Evolutionary conservation across 768 basidiomycete species (phyloP).

Genomic region (Multifurca ochricompacta): DNA sequence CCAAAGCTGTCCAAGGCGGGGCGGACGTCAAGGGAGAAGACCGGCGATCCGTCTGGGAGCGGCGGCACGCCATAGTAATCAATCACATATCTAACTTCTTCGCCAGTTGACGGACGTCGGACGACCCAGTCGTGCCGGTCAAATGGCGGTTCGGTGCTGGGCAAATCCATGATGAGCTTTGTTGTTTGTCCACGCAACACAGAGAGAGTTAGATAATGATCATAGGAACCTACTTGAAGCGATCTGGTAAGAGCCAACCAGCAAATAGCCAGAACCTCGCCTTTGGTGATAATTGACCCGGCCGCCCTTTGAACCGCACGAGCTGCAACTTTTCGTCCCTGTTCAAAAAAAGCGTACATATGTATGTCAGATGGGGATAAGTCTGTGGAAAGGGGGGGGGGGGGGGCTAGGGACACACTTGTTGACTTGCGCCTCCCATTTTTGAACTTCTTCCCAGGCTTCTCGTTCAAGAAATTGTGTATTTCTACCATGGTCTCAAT

Average conservation of each 20-base stretch:
- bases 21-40: constrained; percentile 91
- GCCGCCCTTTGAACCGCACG: constrained; percentile 79
- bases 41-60: constrained; percentile 84
- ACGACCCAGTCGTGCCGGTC: constrained; percentile 95
- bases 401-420: too few species aligned
- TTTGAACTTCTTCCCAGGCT: constrained; percentile 93
- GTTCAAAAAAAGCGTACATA: constrained; percentile 13
- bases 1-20: constrained; percentile 85
- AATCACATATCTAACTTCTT: constrained; percentile 92
- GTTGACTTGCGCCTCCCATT: constrained; percentile 75
- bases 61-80: constrained; percentile 96
- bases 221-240: constrained; percentile 63
- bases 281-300: constrained; percentile 92
- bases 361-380: neutral
- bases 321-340: constrained; percentile 68
- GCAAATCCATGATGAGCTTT: neutral
- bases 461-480: constrained; percentile 96
- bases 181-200: too few species aligned
- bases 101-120: constrained; percentile 66
- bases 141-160: constrained; percentile 86
- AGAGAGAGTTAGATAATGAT: neutral
- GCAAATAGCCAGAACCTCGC: constrained; percentile 81
- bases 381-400: too few species aligned
- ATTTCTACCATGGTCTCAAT: constrained; percentile 97
- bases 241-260: constrained; percentile 81